phyloP scores from a whole-genome alignment of 2,329 filamentous ascomycete species.

The Proliferodiscus dingleyae region DNA sequence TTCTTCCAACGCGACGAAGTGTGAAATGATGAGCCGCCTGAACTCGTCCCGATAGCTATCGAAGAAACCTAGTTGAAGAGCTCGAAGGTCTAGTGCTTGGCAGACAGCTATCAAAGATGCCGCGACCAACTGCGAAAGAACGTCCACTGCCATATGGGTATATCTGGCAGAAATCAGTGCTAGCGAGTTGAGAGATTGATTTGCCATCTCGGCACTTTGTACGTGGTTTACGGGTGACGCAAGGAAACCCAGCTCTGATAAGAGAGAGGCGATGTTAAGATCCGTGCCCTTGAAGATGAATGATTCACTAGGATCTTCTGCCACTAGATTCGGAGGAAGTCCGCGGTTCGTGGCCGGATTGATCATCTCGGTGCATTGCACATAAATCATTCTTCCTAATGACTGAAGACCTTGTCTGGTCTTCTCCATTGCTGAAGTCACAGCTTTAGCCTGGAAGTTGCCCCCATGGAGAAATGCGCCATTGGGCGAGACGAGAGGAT shows the following conservation, averaged over 20 bases:
- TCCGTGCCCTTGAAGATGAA: constrained; percentile 62
- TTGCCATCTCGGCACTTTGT: constrained; percentile 62
- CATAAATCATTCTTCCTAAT: constrained; percentile 58
- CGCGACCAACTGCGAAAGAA: constrained; percentile 48
- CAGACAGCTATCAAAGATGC: constrained; percentile 39
- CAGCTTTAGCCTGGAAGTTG: constrained; percentile 60
- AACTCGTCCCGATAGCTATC: too few species aligned
- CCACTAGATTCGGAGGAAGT: constrained; percentile 55
- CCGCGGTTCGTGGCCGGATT: constrained; percentile 55
- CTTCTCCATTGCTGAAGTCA: constrained; percentile 65
- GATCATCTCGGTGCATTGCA: constrained; percentile 58
- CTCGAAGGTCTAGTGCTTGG: constrained; percentile 52
- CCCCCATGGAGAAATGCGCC: constrained; percentile 52
- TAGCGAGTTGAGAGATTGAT: constrained; percentile 62
- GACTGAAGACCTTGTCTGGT: constrained; percentile 44
- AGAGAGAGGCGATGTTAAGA: constrained; percentile 59
- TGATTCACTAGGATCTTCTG: constrained; percentile 52
- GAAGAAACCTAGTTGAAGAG: too few species aligned
- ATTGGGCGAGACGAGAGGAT: constrained; percentile 48
- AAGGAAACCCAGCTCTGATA: constrained; percentile 56
- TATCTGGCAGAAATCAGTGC: constrained; percentile 55
- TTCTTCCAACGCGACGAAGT: too few species aligned
- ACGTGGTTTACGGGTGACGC: constrained; percentile 59
- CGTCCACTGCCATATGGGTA: constrained; percentile 50
- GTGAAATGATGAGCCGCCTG: too few species aligned